Percentiles rank a stretch among this genome's conserved stretches.
Evolutionary conservation across 2,329 filamentous ascomycete species (phyloP).

Genomic region (Nigrospora oryzae): DNA sequence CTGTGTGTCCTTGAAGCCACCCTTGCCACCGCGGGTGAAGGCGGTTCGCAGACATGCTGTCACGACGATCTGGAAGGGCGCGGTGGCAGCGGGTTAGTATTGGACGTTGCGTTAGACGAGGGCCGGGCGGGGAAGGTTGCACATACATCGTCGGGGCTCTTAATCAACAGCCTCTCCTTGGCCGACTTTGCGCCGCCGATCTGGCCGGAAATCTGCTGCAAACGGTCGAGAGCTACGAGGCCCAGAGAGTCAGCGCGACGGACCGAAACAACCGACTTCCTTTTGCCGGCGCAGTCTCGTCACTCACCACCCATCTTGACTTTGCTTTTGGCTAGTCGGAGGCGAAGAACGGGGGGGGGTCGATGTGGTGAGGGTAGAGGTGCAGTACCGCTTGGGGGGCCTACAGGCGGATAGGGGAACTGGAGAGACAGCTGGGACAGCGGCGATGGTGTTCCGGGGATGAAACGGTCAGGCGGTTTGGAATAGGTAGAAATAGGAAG

Average conservation of each 20-base stretch:
- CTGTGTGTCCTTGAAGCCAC: constrained; percentile 89
- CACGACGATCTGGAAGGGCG: constrained; percentile 62
- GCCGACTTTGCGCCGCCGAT: constrained; percentile 37
- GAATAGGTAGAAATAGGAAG: too few species aligned
- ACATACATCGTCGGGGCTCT: constrained; percentile 58
- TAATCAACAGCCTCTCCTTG: constrained; percentile 51
- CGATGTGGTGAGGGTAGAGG: too few species aligned
- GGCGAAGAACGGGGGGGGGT: too few species aligned
- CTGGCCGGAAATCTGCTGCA: constrained; percentile 55
- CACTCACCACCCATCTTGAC: constrained; percentile 13
- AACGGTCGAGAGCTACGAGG: constrained; percentile 43
- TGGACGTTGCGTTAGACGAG: constrained; percentile 9
- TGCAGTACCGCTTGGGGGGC: too few species aligned
- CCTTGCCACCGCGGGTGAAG: constrained; percentile 88
- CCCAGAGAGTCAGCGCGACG: background rate
- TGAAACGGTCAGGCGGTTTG: too few species aligned
- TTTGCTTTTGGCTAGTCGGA: background rate
- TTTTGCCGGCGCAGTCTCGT: background rate
- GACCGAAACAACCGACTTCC: background rate
- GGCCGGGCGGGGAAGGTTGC: background rate
- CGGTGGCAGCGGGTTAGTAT: constrained; percentile 3
- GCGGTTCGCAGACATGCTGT: constrained; percentile 87
- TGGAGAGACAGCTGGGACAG: too few species aligned
- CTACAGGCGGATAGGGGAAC: too few species aligned
- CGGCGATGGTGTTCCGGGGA: too few species aligned